phyloP scores from a whole-genome alignment of 139 green algal species.

The Volvox reticuliferus region DNA sequence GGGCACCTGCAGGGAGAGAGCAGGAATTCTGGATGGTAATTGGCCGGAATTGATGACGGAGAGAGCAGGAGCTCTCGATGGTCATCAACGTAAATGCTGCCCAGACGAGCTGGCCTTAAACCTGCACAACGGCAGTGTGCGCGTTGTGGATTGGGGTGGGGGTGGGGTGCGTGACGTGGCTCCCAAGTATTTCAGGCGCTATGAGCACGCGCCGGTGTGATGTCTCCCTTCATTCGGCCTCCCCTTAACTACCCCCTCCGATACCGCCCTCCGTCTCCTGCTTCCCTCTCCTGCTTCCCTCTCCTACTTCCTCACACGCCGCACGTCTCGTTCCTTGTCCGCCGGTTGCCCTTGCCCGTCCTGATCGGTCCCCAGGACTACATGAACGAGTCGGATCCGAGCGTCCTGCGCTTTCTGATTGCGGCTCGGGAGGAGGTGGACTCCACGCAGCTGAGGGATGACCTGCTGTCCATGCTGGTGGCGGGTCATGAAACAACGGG shows the following conservation, averaged over 20 bases:
- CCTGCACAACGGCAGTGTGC: no score
- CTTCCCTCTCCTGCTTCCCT: not conserved
- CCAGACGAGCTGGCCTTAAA: no score
- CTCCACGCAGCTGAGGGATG: constrained; percentile 92
- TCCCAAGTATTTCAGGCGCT: not conserved
- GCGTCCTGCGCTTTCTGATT: constrained; percentile 96
- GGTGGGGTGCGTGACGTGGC: not conserved
- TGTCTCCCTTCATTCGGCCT: not conserved
- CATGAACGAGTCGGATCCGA: constrained; percentile 93
- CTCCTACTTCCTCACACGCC: not conserved
- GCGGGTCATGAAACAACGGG: constrained; percentile 98
- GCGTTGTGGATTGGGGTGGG: no score
- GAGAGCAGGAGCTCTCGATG: no score
- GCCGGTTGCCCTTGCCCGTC: not conserved
- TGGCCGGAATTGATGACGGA: no score
- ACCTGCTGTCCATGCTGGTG: constrained; percentile 99
- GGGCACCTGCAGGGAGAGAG: no score
- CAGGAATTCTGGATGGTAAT: no score
- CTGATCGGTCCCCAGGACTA: constrained; percentile 66
- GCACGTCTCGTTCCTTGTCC: not conserved
- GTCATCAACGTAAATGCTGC: no score
- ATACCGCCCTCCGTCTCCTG: not conserved
- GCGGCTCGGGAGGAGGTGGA: constrained; percentile 94
- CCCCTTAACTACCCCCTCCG: not conserved
- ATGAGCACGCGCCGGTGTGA: no score